Evolutionary conservation across 2,329 filamentous ascomycete genomes (phyloP).

Genomic region (Aspergillus ruber): DNA sequence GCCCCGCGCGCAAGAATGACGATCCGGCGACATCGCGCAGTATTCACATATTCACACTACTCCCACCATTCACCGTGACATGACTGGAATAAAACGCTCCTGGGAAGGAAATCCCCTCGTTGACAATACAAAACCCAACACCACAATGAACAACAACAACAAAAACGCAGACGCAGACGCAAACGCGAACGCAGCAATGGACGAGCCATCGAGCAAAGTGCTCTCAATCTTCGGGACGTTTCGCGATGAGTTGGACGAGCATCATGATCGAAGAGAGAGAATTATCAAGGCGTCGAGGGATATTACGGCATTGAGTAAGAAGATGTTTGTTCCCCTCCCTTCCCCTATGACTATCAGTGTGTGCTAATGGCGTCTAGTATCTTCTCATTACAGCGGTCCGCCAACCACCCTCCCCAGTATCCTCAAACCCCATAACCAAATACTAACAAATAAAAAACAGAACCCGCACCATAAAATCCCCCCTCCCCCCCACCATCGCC

Average conservation of each 20-base stretch:
- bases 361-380: conserved; percentile 50
- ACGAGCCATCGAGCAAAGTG: conserved; percentile 36
- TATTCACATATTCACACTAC: background rate
- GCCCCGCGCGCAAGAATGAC: conserved; percentile 1
- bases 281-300: conserved; percentile 88
- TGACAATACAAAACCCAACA: background rate
- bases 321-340: conserved; percentile 60
- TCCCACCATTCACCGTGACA: conserved; percentile 3
- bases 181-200: conserved; percentile 8
- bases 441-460: conserved; percentile 19
- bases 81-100: conserved; percentile 34
- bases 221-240: conserved; percentile 76
- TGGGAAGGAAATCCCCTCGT: conserved; percentile 31
- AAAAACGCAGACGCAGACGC: conserved; percentile 7
- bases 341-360: background rate
- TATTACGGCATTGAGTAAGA: conserved; percentile 91
- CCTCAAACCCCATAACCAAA: conserved; percentile 1
- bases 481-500: conserved; percentile 60
- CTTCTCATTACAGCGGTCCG: conserved; percentile 73
- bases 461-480: conserved; percentile 33
- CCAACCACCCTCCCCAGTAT: background rate
- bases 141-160: conserved; percentile 5
- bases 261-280: conserved; percentile 85
- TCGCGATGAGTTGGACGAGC: conserved; percentile 81
- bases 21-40: background rate